Evolutionary conservation across 116 monocot genomes (phyloP).

Genomic region (Zostera marina): DNA sequence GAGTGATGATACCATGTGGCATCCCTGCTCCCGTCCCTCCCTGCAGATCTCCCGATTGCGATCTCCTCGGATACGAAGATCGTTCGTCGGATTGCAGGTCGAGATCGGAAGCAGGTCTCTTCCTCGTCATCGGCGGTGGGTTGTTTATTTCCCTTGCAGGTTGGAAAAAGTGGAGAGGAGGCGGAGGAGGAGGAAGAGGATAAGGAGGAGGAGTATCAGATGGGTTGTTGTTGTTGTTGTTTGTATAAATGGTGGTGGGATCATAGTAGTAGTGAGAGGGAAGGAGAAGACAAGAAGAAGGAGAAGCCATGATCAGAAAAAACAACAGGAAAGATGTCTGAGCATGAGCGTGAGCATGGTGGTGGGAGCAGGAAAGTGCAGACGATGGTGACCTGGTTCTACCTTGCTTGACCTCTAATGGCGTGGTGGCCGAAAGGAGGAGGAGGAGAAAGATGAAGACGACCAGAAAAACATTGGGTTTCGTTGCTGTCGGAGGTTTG

Average conservation of each 20-base stretch:
- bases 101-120: constrained; percentile 60
- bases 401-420: neutral
- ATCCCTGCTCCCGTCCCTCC: too few species aligned
- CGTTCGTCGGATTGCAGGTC: constrained; percentile 34
- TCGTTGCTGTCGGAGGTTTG: constrained; percentile 1
- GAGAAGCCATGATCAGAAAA: constrained; percentile 73
- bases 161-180: neutral
- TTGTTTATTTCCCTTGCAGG: neutral
- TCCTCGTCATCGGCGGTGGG: constrained; percentile 42
- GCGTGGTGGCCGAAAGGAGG: neutral
- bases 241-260: constrained; percentile 1
- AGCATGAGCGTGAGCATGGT: constrained; percentile 14
- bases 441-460: neutral
- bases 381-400: neutral
- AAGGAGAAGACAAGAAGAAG: constrained; percentile 14
- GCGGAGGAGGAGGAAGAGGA: too few species aligned
- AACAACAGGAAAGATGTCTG: constrained; percentile 48
- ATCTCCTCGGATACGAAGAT: constrained; percentile 7
- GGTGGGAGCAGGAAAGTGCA: constrained; percentile 15
- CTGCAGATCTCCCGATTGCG: constrained; percentile 7
- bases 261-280: neutral
- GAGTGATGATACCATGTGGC: neutral
- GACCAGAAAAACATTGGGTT: neutral
- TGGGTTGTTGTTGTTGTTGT: neutral
- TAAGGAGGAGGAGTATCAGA: too few species aligned